Conservation (phyloP, 129 eudicot genomes). For the Chrysanthemum makinoi region DNA sequence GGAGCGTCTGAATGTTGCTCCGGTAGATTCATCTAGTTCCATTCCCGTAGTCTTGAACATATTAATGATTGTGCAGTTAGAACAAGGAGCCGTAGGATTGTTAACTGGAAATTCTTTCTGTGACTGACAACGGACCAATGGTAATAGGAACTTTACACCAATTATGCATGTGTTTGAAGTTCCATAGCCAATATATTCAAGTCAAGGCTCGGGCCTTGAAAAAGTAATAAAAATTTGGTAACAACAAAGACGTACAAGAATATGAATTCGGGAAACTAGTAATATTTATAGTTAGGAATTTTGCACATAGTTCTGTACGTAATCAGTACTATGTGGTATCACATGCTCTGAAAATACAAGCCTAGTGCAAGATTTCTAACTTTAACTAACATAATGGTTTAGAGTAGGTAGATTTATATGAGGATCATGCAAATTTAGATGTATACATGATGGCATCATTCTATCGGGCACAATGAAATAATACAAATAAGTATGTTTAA, state of each 20-base stretch:
- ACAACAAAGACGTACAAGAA: neutral
- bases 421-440: conserved; percentile 3
- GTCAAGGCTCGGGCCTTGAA: neutral
- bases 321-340: neutral
- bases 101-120: too few species aligned
- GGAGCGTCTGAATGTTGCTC: neutral
- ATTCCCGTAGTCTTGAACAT: neutral
- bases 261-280: neutral
- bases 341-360: neutral
- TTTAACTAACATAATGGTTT: neutral
- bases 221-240: neutral
- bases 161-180: neutral
- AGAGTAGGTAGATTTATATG: conserved; percentile 19
- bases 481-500: conserved; percentile 16
- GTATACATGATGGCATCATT: conserved; percentile 43
- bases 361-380: neutral
- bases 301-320: neutral
- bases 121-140: neutral
- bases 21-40: conserved; percentile 1
- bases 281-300: neutral
- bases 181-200: conserved; percentile 6
- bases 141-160: neutral
- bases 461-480: neutral
- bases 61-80: neutral
- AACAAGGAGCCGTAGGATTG: neutral